Evolutionary conservation across 768 basidiomycete species (phyloP), one percentile per base, ranked within the genome.

Genomic region (Calocybe cyanea): DNA sequence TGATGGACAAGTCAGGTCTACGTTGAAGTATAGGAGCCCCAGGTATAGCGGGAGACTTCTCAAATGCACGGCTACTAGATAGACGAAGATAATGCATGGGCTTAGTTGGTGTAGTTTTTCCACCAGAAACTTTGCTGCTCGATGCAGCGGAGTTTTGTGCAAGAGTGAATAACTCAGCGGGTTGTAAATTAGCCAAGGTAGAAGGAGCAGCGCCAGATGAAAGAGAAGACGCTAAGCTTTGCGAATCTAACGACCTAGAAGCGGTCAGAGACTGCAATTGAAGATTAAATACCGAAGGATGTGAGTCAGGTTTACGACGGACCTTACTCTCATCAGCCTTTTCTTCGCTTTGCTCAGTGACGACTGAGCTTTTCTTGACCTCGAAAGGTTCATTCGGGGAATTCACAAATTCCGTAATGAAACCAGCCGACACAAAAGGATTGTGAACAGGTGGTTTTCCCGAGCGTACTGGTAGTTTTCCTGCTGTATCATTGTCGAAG

Each of bases 361-460:
- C 23, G 3, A 23, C 21, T 9, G 31, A 17, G 15, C 20, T 32
- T 4, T 21, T 18, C 38, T 48, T 31, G 19, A 39, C 25, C n/a
- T 24, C 10, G 15, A 30, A 23, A 15, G 25, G 18, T 15, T 25
- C 18, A 41, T 35, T 46, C 28, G 15, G 13, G 8, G 45, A 21
- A 30, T 63, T 64, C 24, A 64, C 64, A 28, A 76, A 75, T 40
- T 73, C 72, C 11, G 70, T 71, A 46, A 76, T 59, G 37, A 75
- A 71, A 15, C 77, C 75, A n/a, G 67, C 72, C 8, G 75, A 75
- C 9, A 77, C 69, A 45, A 78, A 76, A n/a, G 74, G 67, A 55
- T 72, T 76, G 35, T 58, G 56, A 31, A 65, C 37, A 2, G 50
- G 32, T 7, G 52, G 45, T 32, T 59, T 63, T 21, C 19, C 45